Evolutionary conservation across 164 flowering plant genomes (phyloP), one percentile per base, ranked within the genome.

Genomic region (Nymphaea thermarum): DNA sequence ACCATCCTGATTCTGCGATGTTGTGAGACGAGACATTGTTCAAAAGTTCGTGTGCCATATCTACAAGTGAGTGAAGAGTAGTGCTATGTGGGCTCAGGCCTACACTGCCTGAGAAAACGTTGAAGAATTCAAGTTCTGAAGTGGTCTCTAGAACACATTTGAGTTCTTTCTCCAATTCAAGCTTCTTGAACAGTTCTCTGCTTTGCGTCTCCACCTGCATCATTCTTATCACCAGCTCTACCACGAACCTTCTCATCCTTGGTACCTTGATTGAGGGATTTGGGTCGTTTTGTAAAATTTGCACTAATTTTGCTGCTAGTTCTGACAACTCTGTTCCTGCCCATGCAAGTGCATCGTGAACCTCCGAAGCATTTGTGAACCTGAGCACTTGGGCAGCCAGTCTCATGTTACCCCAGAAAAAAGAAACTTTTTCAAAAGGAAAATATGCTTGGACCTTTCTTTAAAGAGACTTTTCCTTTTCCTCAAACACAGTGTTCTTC

Each of bases 151-250:
- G 64, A 2, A 94, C 85, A 59, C 64, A 68, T 66, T 88, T 81
- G 57, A 94, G 87, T 77, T 86, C 93, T 70, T 69, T 66, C 76
- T 80, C 82, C 83, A 94, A 67, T 51, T 86, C 90, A 44, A 88
- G 69, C 3, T 79, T 69, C 70, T 73, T 78, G 83, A 94, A 89
- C 12, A 71, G 64, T 0, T 43, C 69, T 18, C 83, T 71, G 47
- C 78, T 86, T 65, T 73, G 55, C 41, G 65, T 53, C 11, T 82
- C 81, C 63, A 81, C 81, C 68, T 67, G 74, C 97, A 94, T 91
- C 97, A 91, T 88, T 91, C 86, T 89, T 43, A 88, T 87, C n/a
- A 86, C 85, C 71, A 91, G 71, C 75, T 89, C 97, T 67, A 94
- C 78, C 16, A 82, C 73, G 68, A 87, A 91, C 76, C 97, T 81